These are phyloP conservation scores for Sanghuangporus baumii DNA, from an alignment of 1,284 basidiomycete genomes.

Conservation along the genomic window DNA sequence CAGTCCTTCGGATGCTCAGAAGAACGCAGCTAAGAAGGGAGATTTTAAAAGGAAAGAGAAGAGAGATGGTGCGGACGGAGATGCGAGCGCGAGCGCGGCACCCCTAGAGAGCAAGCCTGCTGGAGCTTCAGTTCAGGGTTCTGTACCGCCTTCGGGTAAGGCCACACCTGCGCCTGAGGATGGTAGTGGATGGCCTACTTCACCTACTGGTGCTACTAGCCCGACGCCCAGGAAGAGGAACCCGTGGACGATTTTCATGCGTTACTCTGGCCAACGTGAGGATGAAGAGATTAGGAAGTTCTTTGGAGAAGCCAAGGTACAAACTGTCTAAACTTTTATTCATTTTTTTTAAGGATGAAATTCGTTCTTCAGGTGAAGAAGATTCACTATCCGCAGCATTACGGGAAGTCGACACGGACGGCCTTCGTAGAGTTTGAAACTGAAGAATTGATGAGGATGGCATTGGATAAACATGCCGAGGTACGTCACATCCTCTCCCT, in stretches of 20 bases:
- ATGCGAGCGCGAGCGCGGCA: slow-evolving; percentile 22
- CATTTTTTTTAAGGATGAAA: background rate
- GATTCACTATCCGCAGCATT: slow-evolving; percentile 58
- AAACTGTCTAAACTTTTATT: slow-evolving; percentile 34
- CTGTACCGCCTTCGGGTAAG: slow-evolving; percentile 35
- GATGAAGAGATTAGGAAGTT: slow-evolving; percentile 73
- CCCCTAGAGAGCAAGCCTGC: slow-evolving; percentile 14
- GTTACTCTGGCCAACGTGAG: slow-evolving; percentile 50
- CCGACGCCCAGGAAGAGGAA: slow-evolving; percentile 61
- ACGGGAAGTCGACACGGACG: slow-evolving; percentile 44
- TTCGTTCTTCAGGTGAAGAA: slow-evolving; percentile 53
- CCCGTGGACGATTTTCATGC: slow-evolving; percentile 83
- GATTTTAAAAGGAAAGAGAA: slow-evolving; percentile 40
- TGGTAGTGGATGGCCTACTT: slow-evolving; percentile 34
- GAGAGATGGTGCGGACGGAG: slow-evolving; percentile 33
- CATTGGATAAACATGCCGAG: slow-evolving; percentile 64
- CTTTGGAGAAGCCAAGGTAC: slow-evolving; percentile 64
- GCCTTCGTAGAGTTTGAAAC: slow-evolving; percentile 86
- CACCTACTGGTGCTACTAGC: slow-evolving; percentile 46
- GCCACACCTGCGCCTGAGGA: slow-evolving; percentile 31
- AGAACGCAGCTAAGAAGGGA: slow-evolving; percentile 37
- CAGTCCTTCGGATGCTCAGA: slow-evolving; percentile 34
- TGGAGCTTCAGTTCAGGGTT: background rate
- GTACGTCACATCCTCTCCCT: slow-evolving; percentile 35
- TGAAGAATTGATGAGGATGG: slow-evolving; percentile 76